These are phyloP conservation scores for Naegleria gruberi DNA, from an alignment of 208 protist genomes.

Conservation along the genomic window DNA sequence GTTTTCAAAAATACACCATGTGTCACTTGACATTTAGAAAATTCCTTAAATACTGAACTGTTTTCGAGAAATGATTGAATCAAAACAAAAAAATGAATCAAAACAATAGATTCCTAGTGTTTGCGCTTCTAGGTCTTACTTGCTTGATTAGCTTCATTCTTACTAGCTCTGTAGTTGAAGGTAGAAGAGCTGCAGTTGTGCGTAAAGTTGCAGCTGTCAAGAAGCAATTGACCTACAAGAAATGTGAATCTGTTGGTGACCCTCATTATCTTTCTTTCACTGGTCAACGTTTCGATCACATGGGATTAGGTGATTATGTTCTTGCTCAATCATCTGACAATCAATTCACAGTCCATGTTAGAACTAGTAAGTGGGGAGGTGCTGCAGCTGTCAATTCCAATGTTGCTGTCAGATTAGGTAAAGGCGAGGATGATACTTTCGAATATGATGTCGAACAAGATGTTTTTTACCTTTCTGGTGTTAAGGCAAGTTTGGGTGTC, in stretches of 20 bases:
- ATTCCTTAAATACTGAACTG: no score
- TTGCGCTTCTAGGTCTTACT: no score
- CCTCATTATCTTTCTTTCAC: neutral
- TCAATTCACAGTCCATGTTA: neutral
- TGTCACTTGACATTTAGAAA: no score
- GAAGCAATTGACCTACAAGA: no score
- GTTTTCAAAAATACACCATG: no score
- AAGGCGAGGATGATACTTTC: neutral
- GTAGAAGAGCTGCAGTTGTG: no score
- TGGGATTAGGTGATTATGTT: neutral
- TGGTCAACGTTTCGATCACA: neutral
- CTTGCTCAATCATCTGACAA: neutral
- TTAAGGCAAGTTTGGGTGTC: neutral
- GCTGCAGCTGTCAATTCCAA: neutral
- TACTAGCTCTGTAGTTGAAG: no score
- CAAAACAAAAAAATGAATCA: no score
- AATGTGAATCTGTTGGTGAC: neutral
- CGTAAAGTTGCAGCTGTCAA: no score
- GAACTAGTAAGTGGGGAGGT: neutral
- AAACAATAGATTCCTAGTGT: no score
- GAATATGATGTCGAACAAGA: neutral
- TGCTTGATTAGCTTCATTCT: no score
- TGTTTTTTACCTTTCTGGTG: neutral
- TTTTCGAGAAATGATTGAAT: no score
- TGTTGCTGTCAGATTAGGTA: neutral